Percentiles rank a stretch among this genome's conserved stretches.
Evolutionary conservation across 31 red algal species (phyloP).

Genomic region (Bonnemaisonia californica): DNA sequence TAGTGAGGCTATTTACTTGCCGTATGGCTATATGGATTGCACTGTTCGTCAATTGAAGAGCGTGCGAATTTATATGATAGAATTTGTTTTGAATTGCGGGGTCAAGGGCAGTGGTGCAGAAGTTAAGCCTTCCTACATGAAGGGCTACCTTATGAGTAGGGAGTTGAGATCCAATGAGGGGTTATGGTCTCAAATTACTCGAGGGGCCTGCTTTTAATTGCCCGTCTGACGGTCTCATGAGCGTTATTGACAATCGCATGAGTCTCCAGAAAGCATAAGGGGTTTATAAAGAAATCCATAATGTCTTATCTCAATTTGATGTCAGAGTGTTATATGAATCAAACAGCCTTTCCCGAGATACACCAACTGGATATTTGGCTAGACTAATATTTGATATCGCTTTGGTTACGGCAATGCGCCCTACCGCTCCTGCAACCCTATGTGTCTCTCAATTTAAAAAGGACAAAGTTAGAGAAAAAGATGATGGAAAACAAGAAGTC

Average conservation of each 20-base stretch:
- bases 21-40: too few relatives aligned
- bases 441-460: too few relatives aligned
- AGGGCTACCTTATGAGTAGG: too few relatives aligned
- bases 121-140: too few relatives aligned
- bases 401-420: slow-evolving; percentile 36
- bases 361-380: not conserved
- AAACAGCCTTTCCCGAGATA: not conserved
- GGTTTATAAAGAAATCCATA: not conserved
- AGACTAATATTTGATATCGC: slow-evolving; percentile 20
- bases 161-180: too few relatives aligned
- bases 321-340: not conserved
- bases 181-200: too few relatives aligned
- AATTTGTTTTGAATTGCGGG: too few relatives aligned
- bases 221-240: not conserved
- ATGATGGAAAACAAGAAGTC: not conserved
- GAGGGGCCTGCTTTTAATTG: not conserved
- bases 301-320: not conserved
- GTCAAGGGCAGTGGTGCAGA: too few relatives aligned
- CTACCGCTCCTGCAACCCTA: not conserved
- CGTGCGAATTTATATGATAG: too few relatives aligned
- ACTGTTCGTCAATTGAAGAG: too few relatives aligned
- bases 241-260: not conserved
- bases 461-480: slow-evolving; percentile 14
- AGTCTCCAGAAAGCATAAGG: not conserved
- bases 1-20: too few relatives aligned